These are phyloP conservation scores for Auxenochlorella pyrenoidosa DNA, from an alignment of 139 green algal genomes.

Conservation along the genomic window DNA sequence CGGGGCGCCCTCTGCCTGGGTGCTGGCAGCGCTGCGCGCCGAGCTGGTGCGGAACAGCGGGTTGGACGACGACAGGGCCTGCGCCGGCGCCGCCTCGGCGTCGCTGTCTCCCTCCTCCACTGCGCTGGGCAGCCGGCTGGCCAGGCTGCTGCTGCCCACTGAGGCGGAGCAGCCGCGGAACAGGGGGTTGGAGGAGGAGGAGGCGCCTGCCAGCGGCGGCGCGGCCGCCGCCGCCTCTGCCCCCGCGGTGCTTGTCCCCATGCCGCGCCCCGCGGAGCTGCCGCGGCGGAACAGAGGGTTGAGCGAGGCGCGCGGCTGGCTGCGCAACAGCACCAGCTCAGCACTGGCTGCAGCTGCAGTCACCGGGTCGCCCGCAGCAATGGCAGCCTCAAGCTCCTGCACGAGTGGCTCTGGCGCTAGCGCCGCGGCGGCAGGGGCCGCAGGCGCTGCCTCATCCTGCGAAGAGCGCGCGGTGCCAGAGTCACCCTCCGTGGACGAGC, in stretches of 20 bases:
- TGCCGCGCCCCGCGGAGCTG: background rate
- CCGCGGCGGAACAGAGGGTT: background rate
- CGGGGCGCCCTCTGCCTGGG: too few relatives aligned
- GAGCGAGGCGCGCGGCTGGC: background rate
- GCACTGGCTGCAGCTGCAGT: background rate
- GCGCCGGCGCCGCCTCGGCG: background rate
- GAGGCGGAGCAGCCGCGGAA: background rate
- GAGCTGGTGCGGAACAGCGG: constrained; percentile 2
- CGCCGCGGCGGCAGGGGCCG: background rate
- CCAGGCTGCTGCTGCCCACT: background rate
- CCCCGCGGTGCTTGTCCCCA: background rate
- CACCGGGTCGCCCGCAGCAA: background rate
- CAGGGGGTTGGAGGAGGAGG: background rate
- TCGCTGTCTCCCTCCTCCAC: background rate
- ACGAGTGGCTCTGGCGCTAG: background rate
- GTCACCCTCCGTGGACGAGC: too few relatives aligned
- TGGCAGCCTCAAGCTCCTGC: background rate
- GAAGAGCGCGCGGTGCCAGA: too few relatives aligned
- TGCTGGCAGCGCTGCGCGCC: background rate
- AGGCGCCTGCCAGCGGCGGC: background rate
- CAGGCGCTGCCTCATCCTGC: background rate
- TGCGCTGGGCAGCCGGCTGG: background rate
- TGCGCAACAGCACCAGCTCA: background rate
- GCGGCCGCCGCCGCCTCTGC: background rate
- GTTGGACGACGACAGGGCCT: background rate